These are phyloP conservation scores for Diospyros lotus DNA, from an alignment of 148 eudicot species.

Conservation along the genomic window DNA sequence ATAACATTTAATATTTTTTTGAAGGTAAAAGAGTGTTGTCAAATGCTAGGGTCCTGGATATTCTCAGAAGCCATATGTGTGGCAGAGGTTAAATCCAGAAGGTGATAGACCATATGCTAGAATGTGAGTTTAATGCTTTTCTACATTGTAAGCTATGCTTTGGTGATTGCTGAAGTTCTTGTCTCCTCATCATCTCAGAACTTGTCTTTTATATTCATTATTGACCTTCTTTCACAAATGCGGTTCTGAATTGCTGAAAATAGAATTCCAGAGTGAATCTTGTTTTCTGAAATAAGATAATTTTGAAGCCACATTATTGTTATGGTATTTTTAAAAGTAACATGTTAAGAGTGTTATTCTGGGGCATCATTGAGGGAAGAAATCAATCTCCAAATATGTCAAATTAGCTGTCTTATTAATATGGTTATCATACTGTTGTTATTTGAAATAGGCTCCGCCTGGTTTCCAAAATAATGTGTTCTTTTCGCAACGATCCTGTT, in stretches of 20 bases:
- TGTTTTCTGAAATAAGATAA: background rate
- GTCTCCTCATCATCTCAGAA: conserved; percentile 2
- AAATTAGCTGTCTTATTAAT: background rate
- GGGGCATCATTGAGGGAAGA: background rate
- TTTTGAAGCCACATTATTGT: background rate
- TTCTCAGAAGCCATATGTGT: conserved; percentile 91
- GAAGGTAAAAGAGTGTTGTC: conserved; percentile 86
- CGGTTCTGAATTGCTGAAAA: too few relatives aligned
- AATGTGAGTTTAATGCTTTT: conserved; percentile 65
- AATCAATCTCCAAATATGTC: background rate
- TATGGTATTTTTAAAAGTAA: background rate
- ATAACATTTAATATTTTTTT: conserved; percentile 2
- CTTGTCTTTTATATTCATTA: background rate
- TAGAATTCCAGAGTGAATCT: background rate
- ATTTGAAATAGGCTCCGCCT: background rate
- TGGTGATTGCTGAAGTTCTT: conserved; percentile 7
- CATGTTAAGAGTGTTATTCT: background rate
- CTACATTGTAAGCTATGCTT: background rate
- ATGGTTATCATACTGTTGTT: background rate
- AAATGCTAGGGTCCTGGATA: conserved; percentile 95
- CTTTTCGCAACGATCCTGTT: background rate
- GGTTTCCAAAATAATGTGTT: background rate
- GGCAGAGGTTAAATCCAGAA: conserved; percentile 88
- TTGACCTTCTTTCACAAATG: too few relatives aligned
- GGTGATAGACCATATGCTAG: conserved; percentile 98